These are phyloP conservation scores for Fusarium phyllophilum DNA, from an alignment of 2,329 filamentous ascomycete species.

Conservation along the genomic window DNA sequence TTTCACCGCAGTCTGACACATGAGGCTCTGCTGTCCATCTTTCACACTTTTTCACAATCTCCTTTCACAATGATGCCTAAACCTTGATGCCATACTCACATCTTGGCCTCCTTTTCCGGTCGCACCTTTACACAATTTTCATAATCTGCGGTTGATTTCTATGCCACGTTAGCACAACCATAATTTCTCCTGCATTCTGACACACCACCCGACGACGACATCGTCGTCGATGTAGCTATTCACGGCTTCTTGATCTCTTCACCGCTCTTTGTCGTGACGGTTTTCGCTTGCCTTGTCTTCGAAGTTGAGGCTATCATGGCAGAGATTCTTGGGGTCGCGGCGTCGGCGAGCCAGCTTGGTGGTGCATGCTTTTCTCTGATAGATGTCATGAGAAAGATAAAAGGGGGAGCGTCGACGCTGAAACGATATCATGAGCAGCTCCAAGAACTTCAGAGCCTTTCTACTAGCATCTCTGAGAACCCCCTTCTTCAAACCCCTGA, in stretches of 20 bases:
- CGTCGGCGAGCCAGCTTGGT: conserved; percentile 32
- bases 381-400: conserved; percentile 38
- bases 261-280: conserved; percentile 11
- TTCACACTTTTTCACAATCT: not conserved
- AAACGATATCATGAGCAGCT: conserved; percentile 36
- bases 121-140: not conserved
- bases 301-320: conserved; percentile 27
- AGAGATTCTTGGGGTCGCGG: conserved; percentile 38
- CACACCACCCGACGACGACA: not conserved
- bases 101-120: not conserved
- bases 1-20: conserved; percentile 5
- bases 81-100: not conserved
- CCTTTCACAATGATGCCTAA: conserved; percentile 3
- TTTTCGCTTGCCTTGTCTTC: not conserved
- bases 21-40: conserved; percentile 24
- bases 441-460: conserved; percentile 32
- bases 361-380: conserved; percentile 28
- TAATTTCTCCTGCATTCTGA: conserved; percentile 13
- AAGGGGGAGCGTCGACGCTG: conserved; percentile 27
- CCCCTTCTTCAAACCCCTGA: conserved; percentile 39
- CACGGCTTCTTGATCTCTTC: not conserved
- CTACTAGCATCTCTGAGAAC: conserved; percentile 29
- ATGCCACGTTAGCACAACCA: conserved; percentile 33
- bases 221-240: not conserved
- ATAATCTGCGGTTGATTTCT: not conserved